Evolutionary conservation across 768 basidiomycete genomes (phyloP).

Genomic region (Lactarius hengduanensis): DNA sequence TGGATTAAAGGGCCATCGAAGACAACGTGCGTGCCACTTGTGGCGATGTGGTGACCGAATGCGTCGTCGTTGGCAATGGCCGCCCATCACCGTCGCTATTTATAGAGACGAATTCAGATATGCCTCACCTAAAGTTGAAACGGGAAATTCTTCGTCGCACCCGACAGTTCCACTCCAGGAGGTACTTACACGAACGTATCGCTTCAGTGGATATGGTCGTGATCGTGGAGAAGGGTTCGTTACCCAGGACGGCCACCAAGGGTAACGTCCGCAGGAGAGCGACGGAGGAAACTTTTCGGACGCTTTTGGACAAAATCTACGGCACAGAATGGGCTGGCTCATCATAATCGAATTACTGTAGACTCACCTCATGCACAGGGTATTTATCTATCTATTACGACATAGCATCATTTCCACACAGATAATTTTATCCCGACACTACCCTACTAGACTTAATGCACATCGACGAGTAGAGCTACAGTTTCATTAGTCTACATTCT

Average conservation of each 20-base stretch:
- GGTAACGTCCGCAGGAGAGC: conserved; percentile 78
- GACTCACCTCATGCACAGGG: conserved; percentile 1
- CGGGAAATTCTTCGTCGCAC: conserved; percentile 72
- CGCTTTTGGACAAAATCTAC: conserved; percentile 60
- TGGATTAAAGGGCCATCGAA: conserved; percentile 58
- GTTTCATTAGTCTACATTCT: conserved; percentile 15
- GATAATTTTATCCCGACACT: conserved; percentile 12
- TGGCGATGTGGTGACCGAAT: conserved; percentile 62
- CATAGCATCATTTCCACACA: conserved; percentile 3
- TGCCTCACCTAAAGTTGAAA: conserved; percentile 58
- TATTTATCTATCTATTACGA: conserved; percentile 14
- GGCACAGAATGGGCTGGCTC: conserved; percentile 27
- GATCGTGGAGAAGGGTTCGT: conserved; percentile 59
- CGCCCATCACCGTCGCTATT: conserved; percentile 76
- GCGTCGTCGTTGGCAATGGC: conserved; percentile 74
- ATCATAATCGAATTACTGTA: conserved; percentile 11
- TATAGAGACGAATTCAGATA: conserved; percentile 54
- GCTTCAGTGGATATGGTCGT: conserved; percentile 61
- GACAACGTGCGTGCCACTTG: conserved; percentile 71
- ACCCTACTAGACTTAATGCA: conserved; percentile 18
- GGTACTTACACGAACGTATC: conserved; percentile 80
- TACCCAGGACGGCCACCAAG: conserved; percentile 78
- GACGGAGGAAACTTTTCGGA: conserved; percentile 64
- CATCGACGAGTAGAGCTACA: conserved; percentile 1
- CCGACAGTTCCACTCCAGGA: conserved; percentile 66